These are phyloP conservation scores for Nakazawaea wickerhamii DNA, from an alignment of 805 yeast species.

Conservation along the genomic window DNA sequence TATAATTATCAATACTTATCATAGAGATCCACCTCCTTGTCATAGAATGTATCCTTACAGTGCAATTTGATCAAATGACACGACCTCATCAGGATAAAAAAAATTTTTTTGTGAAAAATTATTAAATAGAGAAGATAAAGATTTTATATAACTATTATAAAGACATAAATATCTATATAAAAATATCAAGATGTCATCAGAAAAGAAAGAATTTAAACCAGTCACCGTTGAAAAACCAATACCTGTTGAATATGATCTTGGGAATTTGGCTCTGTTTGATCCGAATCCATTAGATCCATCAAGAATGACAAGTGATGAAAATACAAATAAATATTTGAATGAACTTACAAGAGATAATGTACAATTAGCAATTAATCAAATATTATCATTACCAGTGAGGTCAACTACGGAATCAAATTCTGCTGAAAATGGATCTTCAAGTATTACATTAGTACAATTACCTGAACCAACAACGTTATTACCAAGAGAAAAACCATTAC, in stretches of 20 bases:
- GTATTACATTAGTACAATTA: slow-evolving; percentile 75
- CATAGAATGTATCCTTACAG: too few relatives aligned
- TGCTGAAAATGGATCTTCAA: slow-evolving; percentile 55
- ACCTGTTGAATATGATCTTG: slow-evolving; percentile 85
- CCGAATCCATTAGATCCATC: slow-evolving; percentile 74
- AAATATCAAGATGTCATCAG: background rate
- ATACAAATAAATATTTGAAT: slow-evolving; percentile 59
- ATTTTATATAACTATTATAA: too few relatives aligned
- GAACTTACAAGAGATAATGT: slow-evolving; percentile 83
- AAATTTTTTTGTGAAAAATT: too few relatives aligned
- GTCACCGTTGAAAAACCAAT: slow-evolving; percentile 88
- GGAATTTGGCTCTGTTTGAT: slow-evolving; percentile 87
- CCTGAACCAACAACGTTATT: slow-evolving; percentile 79
- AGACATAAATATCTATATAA: background rate
- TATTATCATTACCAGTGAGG: slow-evolving; percentile 83
- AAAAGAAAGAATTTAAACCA: slow-evolving; percentile 37
- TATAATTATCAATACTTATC: too few relatives aligned
- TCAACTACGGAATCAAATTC: slow-evolving; percentile 71
- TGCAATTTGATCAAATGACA: too few relatives aligned
- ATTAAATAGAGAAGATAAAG: background rate
- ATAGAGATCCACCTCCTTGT: too few relatives aligned
- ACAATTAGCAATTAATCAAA: slow-evolving; percentile 85
- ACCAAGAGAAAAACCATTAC: slow-evolving; percentile 95
- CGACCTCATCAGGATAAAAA: too few relatives aligned
- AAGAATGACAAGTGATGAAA: slow-evolving; percentile 45